phyloP scores from a whole-genome alignment of 2,329 filamentous ascomycete species.

The Trichoderma arundinaceum region DNA sequence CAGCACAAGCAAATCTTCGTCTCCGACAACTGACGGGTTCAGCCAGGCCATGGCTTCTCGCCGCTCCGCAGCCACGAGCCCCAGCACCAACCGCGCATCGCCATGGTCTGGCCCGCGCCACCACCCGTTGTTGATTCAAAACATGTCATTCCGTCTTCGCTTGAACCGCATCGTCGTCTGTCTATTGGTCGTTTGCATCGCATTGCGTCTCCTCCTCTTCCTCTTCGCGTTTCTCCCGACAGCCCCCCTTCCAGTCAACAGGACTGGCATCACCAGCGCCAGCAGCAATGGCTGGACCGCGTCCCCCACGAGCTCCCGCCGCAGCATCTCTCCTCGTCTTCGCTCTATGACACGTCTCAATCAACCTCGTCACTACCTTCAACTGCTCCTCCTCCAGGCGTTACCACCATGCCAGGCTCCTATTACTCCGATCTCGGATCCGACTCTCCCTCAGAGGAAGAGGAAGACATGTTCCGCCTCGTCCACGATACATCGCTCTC shows the following conservation, averaged over 20 bases:
- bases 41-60: constrained; percentile 40
- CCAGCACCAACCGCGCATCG: constrained; percentile 43
- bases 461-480: constrained; percentile 26
- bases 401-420: constrained; percentile 11
- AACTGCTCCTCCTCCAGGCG: neutral
- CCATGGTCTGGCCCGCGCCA: constrained; percentile 47
- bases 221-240: neutral
- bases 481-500: neutral
- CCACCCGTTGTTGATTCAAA: constrained; percentile 22
- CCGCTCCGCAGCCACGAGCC: constrained; percentile 32
- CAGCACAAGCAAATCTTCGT: constrained; percentile 78
- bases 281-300: constrained; percentile 18
- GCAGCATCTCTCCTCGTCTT: neutral
- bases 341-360: neutral
- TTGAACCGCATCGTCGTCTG: constrained; percentile 20
- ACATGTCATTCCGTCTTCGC: neutral
- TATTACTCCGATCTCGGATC: neutral
- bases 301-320: neutral
- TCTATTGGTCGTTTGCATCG: constrained; percentile 17
- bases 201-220: constrained; percentile 3
- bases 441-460: constrained; percentile 16
- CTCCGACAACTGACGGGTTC: constrained; percentile 58
- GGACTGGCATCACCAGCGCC: constrained; percentile 20
- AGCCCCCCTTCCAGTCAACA: constrained; percentile 12
- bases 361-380: constrained; percentile 13